Base-by-base conservation (phyloP, 2,329 filamentous ascomycete species). In the Epichloe gansuensis region DNA sequence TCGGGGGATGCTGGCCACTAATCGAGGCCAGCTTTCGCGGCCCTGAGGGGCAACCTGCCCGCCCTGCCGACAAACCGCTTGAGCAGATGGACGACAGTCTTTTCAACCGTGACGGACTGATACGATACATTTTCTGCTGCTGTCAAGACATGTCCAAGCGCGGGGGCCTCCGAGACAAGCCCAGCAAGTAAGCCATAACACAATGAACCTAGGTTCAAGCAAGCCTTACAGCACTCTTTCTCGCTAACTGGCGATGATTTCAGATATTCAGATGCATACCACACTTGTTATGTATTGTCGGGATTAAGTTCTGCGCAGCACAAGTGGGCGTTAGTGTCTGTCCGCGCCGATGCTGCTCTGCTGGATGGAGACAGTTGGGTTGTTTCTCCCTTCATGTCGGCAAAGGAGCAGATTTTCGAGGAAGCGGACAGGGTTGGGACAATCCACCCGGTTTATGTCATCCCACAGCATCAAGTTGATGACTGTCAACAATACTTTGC, bases 121-220 rank as follows among this genome's bases (percentile, higher is more conserved):
- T 88, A 51, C 79, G 91, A 56, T 98, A 97, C 67, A 93, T 97
- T 55, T 74, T 97, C 13, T 82, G 80, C 59, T 96, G 90, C 64
- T 93, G 89, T 61, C 93, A 97, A 63, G 84, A 87, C 54, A 73
- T 78, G 61, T 71, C 74, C 45, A 77, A 71, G 64, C 76, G 80
- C 54, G 91, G 91, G 51, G 93, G 93, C 1, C 73, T 98, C 67
- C 79, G 90, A 63, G 93, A 98, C 69, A 98, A 98, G 71, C 93
- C 93, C 13, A 84, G 85, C 66, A 89, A 89, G 82, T 89, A 75
- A 71, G 85, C 52, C 51, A 46, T 40, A 12, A 9, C 27, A 42
- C 9, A 21, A 27, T 11, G 23, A 47, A 15, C 12, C 15, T 40
- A 15, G 5, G 39, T 21, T 17, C 5, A 40, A 23, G 38, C 17